phyloP scores from a whole-genome alignment of 2,329 filamentous ascomycete genomes.

The Fusarium verrucosum region DNA sequence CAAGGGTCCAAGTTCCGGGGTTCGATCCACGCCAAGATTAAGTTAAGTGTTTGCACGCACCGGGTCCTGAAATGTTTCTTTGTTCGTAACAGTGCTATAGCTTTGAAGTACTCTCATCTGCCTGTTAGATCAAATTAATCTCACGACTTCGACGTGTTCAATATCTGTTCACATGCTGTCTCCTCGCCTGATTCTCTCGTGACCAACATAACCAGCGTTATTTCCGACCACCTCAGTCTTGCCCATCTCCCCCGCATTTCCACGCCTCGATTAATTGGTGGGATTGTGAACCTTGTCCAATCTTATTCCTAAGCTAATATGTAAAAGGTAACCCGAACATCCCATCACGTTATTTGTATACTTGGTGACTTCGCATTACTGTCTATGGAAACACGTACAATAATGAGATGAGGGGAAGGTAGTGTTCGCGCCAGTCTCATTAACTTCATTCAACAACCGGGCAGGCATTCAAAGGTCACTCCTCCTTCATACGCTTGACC shows the following conservation, averaged over 20 bases:
- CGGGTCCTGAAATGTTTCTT: no score
- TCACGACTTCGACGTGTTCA: no score
- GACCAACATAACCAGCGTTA: neutral
- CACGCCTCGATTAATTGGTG: conserved; percentile 1
- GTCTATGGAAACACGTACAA: conserved; percentile 7
- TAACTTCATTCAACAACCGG: neutral
- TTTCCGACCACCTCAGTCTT: neutral
- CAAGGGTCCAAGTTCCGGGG: neutral
- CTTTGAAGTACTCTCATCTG: no score
- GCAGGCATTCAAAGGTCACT: neutral
- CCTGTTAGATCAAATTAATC: no score
- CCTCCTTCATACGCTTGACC: neutral
- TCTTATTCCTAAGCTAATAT: conserved; percentile 7
- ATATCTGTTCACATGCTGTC: no score
- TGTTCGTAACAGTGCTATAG: no score
- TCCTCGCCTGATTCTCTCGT: no score
- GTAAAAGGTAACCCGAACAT: conserved; percentile 8
- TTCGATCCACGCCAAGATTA: neutral
- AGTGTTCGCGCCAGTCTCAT: conserved; percentile 5
- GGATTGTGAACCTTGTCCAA: neutral
- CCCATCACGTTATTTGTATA: conserved; percentile 4
- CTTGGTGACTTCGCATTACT: conserved; percentile 24
- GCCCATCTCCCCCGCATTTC: conserved; percentile 1
- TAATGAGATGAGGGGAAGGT: conserved; percentile 5
- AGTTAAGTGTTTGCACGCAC: no score